Evolutionary conservation across 176 grass and related monocot genomes (phyloP), one percentile per base, ranked within the genome.

Genomic region (Lolium perenne): DNA sequence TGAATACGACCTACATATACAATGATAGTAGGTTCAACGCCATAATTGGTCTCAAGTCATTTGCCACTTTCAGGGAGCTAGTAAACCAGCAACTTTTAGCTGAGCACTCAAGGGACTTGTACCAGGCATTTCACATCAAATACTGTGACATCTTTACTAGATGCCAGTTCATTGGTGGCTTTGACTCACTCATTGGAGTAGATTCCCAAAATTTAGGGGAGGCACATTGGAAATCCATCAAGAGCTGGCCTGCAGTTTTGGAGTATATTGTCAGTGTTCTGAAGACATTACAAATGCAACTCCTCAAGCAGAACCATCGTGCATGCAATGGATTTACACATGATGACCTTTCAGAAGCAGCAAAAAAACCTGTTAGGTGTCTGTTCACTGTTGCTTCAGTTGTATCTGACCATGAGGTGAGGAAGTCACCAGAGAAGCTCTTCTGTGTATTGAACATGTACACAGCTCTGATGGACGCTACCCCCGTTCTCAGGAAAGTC

Each of bases 211-310:
- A 65, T 29, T 74, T 63, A 23, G 85, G 67, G 55, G 78, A 87
- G 29, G 78, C 7, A 11, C 58, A 87, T 50, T 75, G 85, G 85
- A 87, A 80, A 68, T 59, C 17, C 54, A 86, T 86, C 66, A 86
- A 73, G 55, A 70, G 51, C 55, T 86, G 65, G 85, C 85, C 85
- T 80, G 53, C 77, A 9, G 77, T 65, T 58, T 60, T 86, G 43
- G 85, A 80, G 7, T 71, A 80, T 62, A 50, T 62, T 62, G 77
- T 73, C 43, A 80, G 41, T 20, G 53, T 73, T 72, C 53, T 86
- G 61, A 86, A 79, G 10, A 71, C 38, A 47, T 6, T 56, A 53
- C 49, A 59, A 61, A 23, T 45, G n/a, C 21, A 70, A 17, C 64
- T 58, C 5, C 13, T 73, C 43, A 60, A 32, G 53, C 76, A 71